phyloP scores from a whole-genome alignment of 306 rosid species.

The Lathyrus oleraceus region DNA sequence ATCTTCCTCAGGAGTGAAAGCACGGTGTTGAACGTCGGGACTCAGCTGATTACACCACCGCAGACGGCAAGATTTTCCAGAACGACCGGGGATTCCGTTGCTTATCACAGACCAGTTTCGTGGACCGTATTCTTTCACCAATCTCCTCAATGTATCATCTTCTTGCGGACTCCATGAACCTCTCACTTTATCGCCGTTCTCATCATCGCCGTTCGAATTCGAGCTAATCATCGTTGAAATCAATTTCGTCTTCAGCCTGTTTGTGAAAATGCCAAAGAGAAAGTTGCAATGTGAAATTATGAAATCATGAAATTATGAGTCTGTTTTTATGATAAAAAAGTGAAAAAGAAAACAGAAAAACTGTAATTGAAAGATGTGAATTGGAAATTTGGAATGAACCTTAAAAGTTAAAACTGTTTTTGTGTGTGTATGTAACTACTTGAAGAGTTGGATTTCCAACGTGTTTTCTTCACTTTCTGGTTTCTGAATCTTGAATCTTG shows the following conservation, averaged over 20 bases:
- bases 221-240: not conserved
- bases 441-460: slow-evolving; percentile 10
- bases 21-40: slow-evolving; percentile 86
- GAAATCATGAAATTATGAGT: not conserved
- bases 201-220: not conserved
- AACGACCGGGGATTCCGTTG: slow-evolving; percentile 71
- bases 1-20: slow-evolving; percentile 72
- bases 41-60: slow-evolving; percentile 94
- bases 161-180: slow-evolving; percentile 92
- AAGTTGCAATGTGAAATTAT: not conserved
- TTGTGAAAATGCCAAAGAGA: slow-evolving; percentile 18
- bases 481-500: not conserved
- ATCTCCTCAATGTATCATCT: slow-evolving; percentile 58
- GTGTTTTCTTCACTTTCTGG: slow-evolving; percentile 22
- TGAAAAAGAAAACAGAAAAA: not conserved
- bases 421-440: slow-evolving; percentile 38
- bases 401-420: slow-evolving; percentile 45
- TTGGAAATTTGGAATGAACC: slow-evolving; percentile 40
- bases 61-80: slow-evolving; percentile 85
- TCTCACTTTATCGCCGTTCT: slow-evolving; percentile 44
- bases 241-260: not conserved
- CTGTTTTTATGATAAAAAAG: not conserved
- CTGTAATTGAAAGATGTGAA: slow-evolving; percentile 6
- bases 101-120: slow-evolving; percentile 84
- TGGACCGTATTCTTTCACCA: slow-evolving; percentile 67